These are phyloP conservation scores for Zymoseptoria crescenta DNA, from an alignment of 2,329 filamentous ascomycete genomes.

Conservation along the genomic window DNA sequence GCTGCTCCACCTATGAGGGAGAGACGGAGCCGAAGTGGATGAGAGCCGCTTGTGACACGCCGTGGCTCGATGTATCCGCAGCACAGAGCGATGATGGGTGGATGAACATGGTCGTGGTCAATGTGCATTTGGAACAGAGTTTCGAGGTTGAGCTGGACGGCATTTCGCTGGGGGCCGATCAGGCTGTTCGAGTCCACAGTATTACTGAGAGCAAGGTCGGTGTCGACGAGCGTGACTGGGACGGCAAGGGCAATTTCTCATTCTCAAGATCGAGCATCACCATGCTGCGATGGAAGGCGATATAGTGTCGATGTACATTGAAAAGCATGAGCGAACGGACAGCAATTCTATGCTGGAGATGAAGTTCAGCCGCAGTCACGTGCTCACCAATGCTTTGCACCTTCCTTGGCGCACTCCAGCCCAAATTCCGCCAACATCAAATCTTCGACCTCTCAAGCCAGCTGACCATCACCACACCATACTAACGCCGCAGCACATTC, in stretches of 20 bases:
- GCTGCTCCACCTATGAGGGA: slow-evolving; percentile 56
- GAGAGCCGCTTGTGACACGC: slow-evolving; percentile 56
- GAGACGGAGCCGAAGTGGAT: slow-evolving; percentile 60
- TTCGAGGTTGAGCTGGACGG: slow-evolving; percentile 56
- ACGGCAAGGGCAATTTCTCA: slow-evolving; percentile 52
- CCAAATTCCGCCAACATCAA: background rate
- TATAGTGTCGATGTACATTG: background rate
- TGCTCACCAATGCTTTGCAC: background rate
- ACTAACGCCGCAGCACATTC: slow-evolving; percentile 1
- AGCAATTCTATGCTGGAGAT: too few species aligned
- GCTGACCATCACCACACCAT: background rate
- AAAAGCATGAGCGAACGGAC: slow-evolving; percentile 6
- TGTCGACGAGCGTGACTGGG: slow-evolving; percentile 55
- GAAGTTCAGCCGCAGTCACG: background rate
- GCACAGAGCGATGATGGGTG: slow-evolving; percentile 51
- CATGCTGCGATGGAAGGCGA: slow-evolving; percentile 50
- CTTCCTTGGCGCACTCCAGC: background rate
- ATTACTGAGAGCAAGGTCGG: slow-evolving; percentile 54
- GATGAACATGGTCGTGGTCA: slow-evolving; percentile 63
- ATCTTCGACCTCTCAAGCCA: background rate
- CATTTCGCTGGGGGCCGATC: slow-evolving; percentile 50
- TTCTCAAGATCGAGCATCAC: slow-evolving; percentile 67
- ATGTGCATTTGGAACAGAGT: slow-evolving; percentile 54
- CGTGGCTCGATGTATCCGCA: slow-evolving; percentile 63
- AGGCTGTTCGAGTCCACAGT: slow-evolving; percentile 52